Base-by-base conservation (phyloP, 176 grass and related monocot species). In the Olyra latifolia region DNA sequence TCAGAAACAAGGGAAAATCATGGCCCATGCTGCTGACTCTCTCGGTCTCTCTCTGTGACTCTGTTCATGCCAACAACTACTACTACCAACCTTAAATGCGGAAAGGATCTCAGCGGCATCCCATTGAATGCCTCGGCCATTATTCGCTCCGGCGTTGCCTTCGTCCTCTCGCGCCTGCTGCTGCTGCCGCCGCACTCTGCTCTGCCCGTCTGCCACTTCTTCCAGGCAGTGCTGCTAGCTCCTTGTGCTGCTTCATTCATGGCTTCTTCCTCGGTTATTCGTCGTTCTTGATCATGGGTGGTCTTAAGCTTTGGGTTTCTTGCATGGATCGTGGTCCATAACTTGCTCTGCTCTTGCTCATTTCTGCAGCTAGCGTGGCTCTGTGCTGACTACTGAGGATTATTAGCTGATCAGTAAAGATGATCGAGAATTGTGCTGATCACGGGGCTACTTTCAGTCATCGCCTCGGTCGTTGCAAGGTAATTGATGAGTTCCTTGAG, bases 1-100 rank as follows among this genome's bases (percentile, higher is more conserved):
- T 66, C 47, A 75, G 48, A 75, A 66, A 42, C 71, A 83, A 75
- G 81, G 16, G 35, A 27, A 69, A 8, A 69, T 46, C 66, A 23
- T 4, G 66, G 66, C 3, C 66, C 66, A 46, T 11, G 38, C 8
- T 48, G 27, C 54, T 39, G 27, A 29, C 39, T 4, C 8, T 10
- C 7, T 15, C 52, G 11, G 10, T 29, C 64, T 30, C n/a, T 50
- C n/a, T n/a, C n/a, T n/a, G n/a, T n/a, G n/a, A n/a, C n/a, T n/a
- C 28, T 47, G 52, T 22, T 71, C 78, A 69, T 58, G n/a, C 16
- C 38, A 70, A 45, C 49, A 4, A 10, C 22, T 28, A 16, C 46
- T 56, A 75, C 24, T 19, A 74, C 38, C 61, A 0, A n/a, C 81
- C 47, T 80, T 57, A 56, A 68, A 80, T 57, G 77, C 49, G 0